These are phyloP conservation scores for Tephrocybe sp. DNA, from an alignment of 768 basidiomycete species.

Conservation along the genomic window DNA sequence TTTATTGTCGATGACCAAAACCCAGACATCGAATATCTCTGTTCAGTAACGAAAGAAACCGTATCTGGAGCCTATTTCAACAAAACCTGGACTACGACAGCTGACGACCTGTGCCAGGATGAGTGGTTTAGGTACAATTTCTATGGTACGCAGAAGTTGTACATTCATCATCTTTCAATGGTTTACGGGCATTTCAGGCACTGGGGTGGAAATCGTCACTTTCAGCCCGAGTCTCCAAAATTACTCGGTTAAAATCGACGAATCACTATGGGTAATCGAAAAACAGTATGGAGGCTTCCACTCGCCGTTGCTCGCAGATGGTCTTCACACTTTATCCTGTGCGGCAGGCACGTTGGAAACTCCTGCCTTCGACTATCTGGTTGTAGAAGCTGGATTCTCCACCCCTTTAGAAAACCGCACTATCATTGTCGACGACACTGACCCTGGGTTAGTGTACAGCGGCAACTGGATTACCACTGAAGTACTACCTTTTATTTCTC, in stretches of 20 bases:
- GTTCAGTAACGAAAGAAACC: constrained; percentile 30
- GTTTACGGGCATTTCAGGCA: constrained; percentile 22
- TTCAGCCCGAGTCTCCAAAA: constrained; percentile 24
- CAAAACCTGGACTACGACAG: constrained; percentile 39
- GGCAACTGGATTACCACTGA: constrained; percentile 36
- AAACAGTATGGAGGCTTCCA: constrained; percentile 32
- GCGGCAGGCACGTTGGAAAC: constrained; percentile 23
- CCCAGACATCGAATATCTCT: constrained; percentile 34
- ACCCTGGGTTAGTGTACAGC: constrained; percentile 27
- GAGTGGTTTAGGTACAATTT: constrained; percentile 44
- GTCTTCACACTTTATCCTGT: constrained; percentile 37
- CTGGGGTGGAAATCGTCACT: constrained; percentile 29
- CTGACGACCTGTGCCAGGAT: constrained; percentile 27
- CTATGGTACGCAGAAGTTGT: constrained; percentile 25
- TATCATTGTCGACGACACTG: constrained; percentile 38
- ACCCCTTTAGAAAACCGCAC: constrained; percentile 34
- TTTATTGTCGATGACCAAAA: constrained; percentile 42
- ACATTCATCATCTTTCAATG: not conserved
- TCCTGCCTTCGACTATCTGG: constrained; percentile 41
- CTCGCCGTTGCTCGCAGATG: constrained; percentile 33
- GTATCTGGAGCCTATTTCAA: constrained; percentile 37
- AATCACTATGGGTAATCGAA: constrained; percentile 27
- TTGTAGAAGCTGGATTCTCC: constrained; percentile 34
- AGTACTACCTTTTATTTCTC: constrained; percentile 16
- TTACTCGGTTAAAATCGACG: constrained; percentile 37